Conservation (phyloP, 176 grass and related monocot species). For the Ampelocalamus luodianensis region DNA sequence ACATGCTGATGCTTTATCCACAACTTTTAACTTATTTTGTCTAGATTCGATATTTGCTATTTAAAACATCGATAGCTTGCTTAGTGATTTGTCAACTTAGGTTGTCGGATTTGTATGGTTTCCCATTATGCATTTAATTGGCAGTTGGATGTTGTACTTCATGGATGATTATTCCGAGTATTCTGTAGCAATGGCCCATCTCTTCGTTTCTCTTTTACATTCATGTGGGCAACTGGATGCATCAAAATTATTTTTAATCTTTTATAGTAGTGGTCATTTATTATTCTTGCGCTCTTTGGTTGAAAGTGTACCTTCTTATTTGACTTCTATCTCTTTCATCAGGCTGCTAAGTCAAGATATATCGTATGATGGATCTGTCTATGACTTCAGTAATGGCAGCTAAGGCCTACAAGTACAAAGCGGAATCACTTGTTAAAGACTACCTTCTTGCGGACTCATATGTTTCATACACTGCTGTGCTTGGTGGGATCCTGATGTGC, state of each 20-base stretch:
- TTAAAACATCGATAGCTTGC: slow-evolving; percentile 21
- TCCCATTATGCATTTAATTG: slow-evolving; percentile 38
- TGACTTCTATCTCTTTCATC: slow-evolving; percentile 30
- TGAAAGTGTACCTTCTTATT: slow-evolving; percentile 38
- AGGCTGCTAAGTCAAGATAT: slow-evolving; percentile 34
- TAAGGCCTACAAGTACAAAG: slow-evolving; percentile 76
- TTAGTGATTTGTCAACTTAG: background rate
- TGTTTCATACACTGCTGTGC: slow-evolving; percentile 74
- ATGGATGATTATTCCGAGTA: slow-evolving; percentile 33
- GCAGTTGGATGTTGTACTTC: slow-evolving; percentile 37
- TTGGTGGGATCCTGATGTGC: slow-evolving; percentile 89
- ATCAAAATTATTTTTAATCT: slow-evolving; percentile 4
- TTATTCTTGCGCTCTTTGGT: slow-evolving; percentile 5
- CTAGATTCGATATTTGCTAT: slow-evolving; percentile 26
- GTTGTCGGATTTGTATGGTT: slow-evolving; percentile 2
- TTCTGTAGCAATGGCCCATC: slow-evolving; percentile 30
- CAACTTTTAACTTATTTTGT: background rate
- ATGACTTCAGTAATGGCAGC: slow-evolving; percentile 58
- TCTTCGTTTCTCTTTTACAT: slow-evolving; percentile 28
- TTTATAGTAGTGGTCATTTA: slow-evolving; percentile 28
- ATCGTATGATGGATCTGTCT: slow-evolving; percentile 49
- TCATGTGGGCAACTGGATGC: slow-evolving; percentile 9
- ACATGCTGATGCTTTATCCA: slow-evolving; percentile 13
- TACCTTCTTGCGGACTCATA: slow-evolving; percentile 88
- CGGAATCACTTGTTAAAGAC: slow-evolving; percentile 77